Base-by-base conservation (phyloP, 2,329 filamentous ascomycete genomes). In the Aureobasidium uvarum region DNA sequence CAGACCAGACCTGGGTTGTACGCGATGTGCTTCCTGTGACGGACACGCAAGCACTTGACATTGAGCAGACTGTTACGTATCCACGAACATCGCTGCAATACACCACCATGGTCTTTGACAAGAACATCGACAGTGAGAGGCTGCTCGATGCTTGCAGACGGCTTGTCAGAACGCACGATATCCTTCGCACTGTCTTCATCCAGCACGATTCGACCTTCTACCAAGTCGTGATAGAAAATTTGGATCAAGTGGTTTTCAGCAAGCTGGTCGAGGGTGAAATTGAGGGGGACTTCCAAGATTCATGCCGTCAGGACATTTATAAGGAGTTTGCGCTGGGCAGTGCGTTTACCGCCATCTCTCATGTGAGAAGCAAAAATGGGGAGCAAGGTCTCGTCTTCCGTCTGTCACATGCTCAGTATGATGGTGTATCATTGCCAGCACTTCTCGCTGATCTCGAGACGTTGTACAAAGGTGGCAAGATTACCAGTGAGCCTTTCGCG, bases 11-110 rank as follows among this genome's bases (percentile, higher is more conserved):
- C 33, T 63, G 68, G 68, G 2, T 33, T 55, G 33, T 66, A 76
- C 78, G 11, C 74, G 69, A 69, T 52, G 66, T 67, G 8, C 52
- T 68, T 18, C 70, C 71, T 6, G 66, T 68, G 23, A 72, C 71
- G 18, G 68, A 70, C 56, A 69, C 68, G 5, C 71, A 72, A 56
- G 67, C 66, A 28, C 62, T 70, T 6, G 66, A 78, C 28, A 81
- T 89, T 46, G 79, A 78, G 66, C 85, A 81, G 25, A 89, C 86
- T 0, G 79, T 84, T 1, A 76, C 83, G 18, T 75, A 81, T 2
- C 86, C 86, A 4, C 81, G 86, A 2, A 88, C 84, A 71, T 88
- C 86, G 0, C 76, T 85, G 1, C 84, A 86, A 16, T 89, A 90
- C 71, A 86, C 86, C 67, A 79, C 87, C 66, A 85, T 90, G 73